These are phyloP conservation scores for Aureobasidium mangrovei DNA, from an alignment of 2,329 filamentous ascomycete species.

Conservation along the genomic window DNA sequence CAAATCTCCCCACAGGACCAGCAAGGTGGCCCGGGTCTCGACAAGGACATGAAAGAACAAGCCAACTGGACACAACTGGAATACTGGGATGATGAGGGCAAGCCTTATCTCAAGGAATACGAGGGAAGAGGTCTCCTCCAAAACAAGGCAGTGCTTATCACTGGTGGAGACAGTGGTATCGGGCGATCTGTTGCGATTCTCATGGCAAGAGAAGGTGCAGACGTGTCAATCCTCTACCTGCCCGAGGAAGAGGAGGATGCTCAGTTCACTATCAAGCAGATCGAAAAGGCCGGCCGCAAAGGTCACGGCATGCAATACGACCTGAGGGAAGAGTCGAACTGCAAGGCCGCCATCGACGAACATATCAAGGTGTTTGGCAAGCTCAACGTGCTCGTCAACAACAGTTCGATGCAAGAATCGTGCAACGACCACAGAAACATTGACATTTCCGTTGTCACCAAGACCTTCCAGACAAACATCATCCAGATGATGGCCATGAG, in stretches of 20 bases:
- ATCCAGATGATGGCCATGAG: slow-evolving; percentile 51
- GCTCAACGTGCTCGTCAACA: slow-evolving; percentile 47
- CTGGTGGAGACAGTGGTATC: slow-evolving; percentile 31
- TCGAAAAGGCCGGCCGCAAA: slow-evolving; percentile 42
- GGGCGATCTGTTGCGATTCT: slow-evolving; percentile 47
- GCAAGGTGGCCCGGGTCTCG: slow-evolving; percentile 25
- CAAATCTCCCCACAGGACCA: slow-evolving; percentile 25
- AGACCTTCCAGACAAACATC: slow-evolving; percentile 50
- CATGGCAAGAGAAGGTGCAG: slow-evolving; percentile 50
- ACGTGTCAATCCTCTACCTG: slow-evolving; percentile 48
- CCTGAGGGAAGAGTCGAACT: slow-evolving; percentile 42
- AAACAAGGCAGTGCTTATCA: slow-evolving; percentile 24
- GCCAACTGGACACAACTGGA: slow-evolving; percentile 28
- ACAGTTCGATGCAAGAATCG: slow-evolving; percentile 49
- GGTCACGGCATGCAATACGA: slow-evolving; percentile 43
- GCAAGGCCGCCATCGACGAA: slow-evolving; percentile 43
- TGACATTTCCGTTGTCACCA: slow-evolving; percentile 46
- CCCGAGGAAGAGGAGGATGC: slow-evolving; percentile 50
- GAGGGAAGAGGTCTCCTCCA: slow-evolving; percentile 26
- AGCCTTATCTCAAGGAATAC: slow-evolving; percentile 27
- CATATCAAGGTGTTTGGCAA: slow-evolving; percentile 41
- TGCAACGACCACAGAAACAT: slow-evolving; percentile 46
- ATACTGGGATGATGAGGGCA: slow-evolving; percentile 24
- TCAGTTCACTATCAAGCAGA: slow-evolving; percentile 42
- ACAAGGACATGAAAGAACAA: slow-evolving; percentile 24